Evolutionary conservation across 345 rosid species (phyloP), one percentile per base, ranked within the genome.

Genomic region (Acer negundo): DNA sequence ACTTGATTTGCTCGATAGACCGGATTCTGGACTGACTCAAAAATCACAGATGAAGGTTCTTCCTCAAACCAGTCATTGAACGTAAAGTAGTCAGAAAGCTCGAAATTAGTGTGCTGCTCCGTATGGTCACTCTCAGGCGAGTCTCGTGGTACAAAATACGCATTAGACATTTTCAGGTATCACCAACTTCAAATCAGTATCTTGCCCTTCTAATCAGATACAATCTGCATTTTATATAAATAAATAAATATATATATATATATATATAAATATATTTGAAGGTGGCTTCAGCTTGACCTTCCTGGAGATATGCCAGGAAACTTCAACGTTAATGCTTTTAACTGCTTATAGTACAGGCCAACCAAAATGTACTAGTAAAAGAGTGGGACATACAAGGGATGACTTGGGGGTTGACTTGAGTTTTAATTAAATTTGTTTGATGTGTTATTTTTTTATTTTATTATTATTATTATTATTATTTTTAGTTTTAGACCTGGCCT

Each of bases 31-130:
- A 51, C 35, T 70, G 79, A 76, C 74, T 56, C 89, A 3, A 86
- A 78, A 67, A 78, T 67, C 31, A 75, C 68, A 40, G 84, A 74
- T 2, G 83, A 70, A 40, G 84, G 88, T 56, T 85, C 88, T 11
- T 84, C 87, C 46, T 89, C 86, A 15, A 76, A 24, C 96, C 93
- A 93, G 65, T 83, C 91, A 55, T 88, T 91, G 24, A 89, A 77
- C 67, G 68, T 76, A 11, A 84, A 73, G 67, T 84, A 85, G 16
- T 90, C 97, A 1, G 89, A 78, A 22, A 88, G 58, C 75, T 93
- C 93, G 47, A 93, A 89, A 59, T 75, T 80, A 26, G 89, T 75
- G 6, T 35, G 38, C 28, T 55, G 77, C 6, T 81, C 82, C 4
- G 53, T 80, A 73, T 58, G 77, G 68, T 82, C 86, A 77, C 80